phyloP scores from a whole-genome alignment of 2,329 filamentous ascomycete species.

The Dendrostoma leiphaemia region DNA sequence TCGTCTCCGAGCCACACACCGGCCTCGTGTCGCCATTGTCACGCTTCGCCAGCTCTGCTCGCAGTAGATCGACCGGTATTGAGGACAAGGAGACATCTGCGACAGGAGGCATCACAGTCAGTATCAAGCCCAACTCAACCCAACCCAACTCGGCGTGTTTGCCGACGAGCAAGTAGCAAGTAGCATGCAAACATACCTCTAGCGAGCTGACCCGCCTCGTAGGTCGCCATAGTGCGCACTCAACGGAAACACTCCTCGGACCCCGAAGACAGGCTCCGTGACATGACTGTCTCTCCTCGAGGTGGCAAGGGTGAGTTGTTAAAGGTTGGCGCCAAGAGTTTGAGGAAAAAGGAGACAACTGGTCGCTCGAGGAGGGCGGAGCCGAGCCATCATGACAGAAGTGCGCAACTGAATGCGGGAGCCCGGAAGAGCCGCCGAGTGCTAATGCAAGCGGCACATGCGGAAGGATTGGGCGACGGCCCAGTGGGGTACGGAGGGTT shows the following conservation, averaged over 20 bases:
- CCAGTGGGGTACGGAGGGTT: no score
- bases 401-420: background rate
- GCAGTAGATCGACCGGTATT: constrained; percentile 50
- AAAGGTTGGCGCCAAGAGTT: background rate
- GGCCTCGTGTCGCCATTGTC: constrained; percentile 42
- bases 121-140: no score
- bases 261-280: background rate
- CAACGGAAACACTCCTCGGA: background rate
- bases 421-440: no score
- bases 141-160: no score
- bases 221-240: constrained; percentile 8
- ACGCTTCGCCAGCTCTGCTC: constrained; percentile 51
- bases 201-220: constrained; percentile 3
- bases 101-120: background rate
- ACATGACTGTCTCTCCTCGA: background rate
- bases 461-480: background rate
- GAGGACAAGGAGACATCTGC: constrained; percentile 43
- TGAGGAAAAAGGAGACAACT: no score
- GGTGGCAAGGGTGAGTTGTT: background rate
- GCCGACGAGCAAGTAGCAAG: background rate
- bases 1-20: constrained; percentile 50
- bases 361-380: no score
- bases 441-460: background rate
- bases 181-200: constrained; percentile 5
- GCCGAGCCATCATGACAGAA: background rate